Evolutionary conservation across 345 rosid species (phyloP).

Genomic region (Hibiscus tridactylites): DNA sequence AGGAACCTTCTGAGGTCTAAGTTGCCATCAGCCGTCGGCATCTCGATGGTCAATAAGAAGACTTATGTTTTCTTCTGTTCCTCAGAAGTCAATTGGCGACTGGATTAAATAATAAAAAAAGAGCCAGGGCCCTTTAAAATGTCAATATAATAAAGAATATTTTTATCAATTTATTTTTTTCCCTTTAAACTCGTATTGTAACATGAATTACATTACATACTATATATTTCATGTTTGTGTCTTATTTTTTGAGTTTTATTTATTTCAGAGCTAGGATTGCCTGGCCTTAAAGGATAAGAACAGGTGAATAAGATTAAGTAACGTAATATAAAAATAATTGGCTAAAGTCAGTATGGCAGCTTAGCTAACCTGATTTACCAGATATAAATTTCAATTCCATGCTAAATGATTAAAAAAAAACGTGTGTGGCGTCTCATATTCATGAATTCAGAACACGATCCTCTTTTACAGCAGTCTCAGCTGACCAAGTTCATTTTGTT

Average conservation of each 20-base stretch:
- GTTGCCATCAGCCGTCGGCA: neutral
- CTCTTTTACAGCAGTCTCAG: neutral
- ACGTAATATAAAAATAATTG: neutral
- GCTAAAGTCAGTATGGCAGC: neutral
- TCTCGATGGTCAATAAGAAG: constrained; percentile 3
- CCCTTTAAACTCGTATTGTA: too few species aligned
- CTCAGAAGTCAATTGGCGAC: neutral
- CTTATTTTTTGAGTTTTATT: too few species aligned
- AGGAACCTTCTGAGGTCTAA: neutral
- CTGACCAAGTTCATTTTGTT: neutral
- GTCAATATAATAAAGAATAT: too few species aligned
- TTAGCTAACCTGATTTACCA: neutral
- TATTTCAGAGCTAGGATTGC: neutral
- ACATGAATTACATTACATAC: too few species aligned
- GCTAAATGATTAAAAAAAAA: neutral
- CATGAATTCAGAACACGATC: neutral
- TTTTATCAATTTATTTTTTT: too few species aligned
- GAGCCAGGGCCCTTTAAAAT: too few species aligned
- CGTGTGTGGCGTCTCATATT: neutral
- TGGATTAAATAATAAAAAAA: neutral
- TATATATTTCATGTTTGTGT: neutral
- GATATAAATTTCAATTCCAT: neutral
- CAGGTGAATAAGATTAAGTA: too few species aligned
- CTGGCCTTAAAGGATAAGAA: neutral
- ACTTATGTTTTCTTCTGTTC: neutral